These are phyloP conservation scores for Didymella glomerata DNA, from an alignment of 2,329 filamentous ascomycete species.

Conservation along the genomic window DNA sequence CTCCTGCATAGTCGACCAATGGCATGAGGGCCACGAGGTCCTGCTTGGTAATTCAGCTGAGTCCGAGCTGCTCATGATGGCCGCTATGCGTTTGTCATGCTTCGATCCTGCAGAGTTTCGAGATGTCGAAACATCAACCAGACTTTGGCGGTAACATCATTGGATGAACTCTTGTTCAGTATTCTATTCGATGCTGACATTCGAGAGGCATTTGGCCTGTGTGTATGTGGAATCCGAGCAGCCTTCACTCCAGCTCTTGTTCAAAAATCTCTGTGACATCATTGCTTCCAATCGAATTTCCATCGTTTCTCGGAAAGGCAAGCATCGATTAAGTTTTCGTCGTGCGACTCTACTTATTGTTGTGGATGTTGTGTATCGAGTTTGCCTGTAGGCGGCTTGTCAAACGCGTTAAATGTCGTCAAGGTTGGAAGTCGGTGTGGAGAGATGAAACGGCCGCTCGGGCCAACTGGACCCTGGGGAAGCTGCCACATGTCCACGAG, in stretches of 20 bases:
- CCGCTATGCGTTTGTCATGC: background rate
- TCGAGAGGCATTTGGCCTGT: background rate
- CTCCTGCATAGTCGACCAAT: background rate
- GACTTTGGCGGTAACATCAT: background rate
- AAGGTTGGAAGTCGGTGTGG: slow-evolving; percentile 7
- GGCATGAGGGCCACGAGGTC: background rate
- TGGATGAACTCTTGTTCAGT: background rate
- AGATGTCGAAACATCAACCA: background rate
- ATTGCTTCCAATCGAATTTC: background rate
- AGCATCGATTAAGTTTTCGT: background rate
- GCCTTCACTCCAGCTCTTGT: background rate
- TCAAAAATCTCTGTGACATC: background rate
- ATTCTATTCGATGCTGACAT: background rate
- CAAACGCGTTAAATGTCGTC: background rate
- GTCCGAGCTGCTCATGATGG: background rate
- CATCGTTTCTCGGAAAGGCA: background rate
- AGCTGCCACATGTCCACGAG: slow-evolving; percentile 37
- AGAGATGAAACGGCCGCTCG: slow-evolving; percentile 15
- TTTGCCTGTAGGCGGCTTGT: background rate
- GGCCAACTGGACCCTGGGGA: slow-evolving; percentile 26
- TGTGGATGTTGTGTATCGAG: background rate
- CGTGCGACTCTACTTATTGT: background rate
- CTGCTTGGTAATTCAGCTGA: background rate
- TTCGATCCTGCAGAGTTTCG: background rate
- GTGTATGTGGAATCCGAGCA: background rate